Evolutionary conservation across 495 filamentous ascomycete genomes (phyloP).

Genomic region (Hypomontagnella monticulosa): DNA sequence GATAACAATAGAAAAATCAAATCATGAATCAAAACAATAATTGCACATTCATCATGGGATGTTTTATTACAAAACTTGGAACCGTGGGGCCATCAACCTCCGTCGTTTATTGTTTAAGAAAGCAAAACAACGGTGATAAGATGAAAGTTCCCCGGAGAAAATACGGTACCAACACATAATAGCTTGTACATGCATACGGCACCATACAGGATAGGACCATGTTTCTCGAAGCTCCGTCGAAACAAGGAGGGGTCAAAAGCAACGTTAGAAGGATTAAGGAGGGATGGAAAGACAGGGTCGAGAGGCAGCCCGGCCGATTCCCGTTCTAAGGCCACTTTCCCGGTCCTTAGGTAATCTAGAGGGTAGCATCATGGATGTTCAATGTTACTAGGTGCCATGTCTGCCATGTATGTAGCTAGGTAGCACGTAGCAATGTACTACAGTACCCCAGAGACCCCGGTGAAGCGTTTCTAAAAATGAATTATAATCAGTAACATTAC

Average conservation of each 20-base stretch:
- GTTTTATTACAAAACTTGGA: constrained; percentile 17
- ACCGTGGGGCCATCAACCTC: constrained; percentile 25
- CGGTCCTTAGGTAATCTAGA: constrained; percentile 23
- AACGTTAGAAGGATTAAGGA: constrained; percentile 24
- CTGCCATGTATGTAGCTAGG: not conserved
- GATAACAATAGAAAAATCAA: constrained; percentile 6
- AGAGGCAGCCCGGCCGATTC: constrained; percentile 19
- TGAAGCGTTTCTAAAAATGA: constrained; percentile 39
- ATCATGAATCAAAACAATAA: not conserved
- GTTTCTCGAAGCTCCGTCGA: constrained; percentile 39
- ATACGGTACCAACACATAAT: constrained; percentile 12
- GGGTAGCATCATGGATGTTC: not conserved
- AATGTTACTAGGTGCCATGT: not conserved
- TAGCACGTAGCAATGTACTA: not conserved
- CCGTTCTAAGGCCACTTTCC: constrained; percentile 13
- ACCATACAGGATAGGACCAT: constrained; percentile 11
- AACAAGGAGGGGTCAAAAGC: constrained; percentile 35
- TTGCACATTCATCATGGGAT: constrained; percentile 3
- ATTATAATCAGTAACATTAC: not conserved
- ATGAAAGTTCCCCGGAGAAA: constrained; percentile 29
- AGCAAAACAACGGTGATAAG: constrained; percentile 27
- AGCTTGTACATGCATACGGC: not conserved
- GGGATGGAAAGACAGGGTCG: constrained; percentile 15
- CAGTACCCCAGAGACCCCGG: constrained; percentile 26
- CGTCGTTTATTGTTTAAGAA: constrained; percentile 24